These are phyloP conservation scores for Fusarium solani-melongenae DNA, from an alignment of 2,329 filamentous ascomycete species.

Conservation along the genomic window DNA sequence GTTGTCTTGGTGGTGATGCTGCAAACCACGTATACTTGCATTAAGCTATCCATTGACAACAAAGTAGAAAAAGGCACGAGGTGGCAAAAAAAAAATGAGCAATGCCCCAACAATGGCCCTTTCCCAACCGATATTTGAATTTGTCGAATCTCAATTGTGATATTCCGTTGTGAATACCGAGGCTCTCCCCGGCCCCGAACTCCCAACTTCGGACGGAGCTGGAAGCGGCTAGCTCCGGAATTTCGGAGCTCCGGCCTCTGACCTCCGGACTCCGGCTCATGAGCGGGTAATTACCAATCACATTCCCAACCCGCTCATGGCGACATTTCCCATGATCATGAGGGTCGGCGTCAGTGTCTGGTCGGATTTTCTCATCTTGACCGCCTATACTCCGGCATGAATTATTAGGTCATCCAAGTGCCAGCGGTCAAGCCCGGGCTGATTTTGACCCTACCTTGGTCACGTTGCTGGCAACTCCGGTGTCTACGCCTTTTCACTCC, in stretches of 20 bases:
- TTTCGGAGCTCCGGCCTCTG: conserved; percentile 15
- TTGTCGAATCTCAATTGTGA: neutral
- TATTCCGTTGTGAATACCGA: neutral
- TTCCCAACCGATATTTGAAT: neutral
- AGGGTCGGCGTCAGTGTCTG: neutral
- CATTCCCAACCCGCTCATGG: conserved; percentile 25
- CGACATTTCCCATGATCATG: conserved; percentile 9
- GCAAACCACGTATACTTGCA: neutral
- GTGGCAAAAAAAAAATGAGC: neutral
- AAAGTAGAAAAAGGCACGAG: neutral
- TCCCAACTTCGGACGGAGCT: conserved; percentile 1
- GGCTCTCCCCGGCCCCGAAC: neutral
- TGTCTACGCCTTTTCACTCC: neutral
- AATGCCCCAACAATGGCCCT: neutral
- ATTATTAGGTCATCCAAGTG: neutral
- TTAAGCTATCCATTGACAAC: neutral
- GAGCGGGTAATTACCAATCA: conserved; percentile 4
- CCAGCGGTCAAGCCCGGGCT: neutral
- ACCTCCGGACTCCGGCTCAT: neutral
- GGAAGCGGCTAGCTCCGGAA: conserved; percentile 7
- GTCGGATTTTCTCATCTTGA: neutral
- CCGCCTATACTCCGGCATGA: neutral
- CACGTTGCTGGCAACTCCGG: neutral
- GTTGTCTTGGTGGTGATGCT: neutral
- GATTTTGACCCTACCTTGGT: neutral